Evolutionary conservation across 352 stramenopile genomes (phyloP).

Genomic region (Pythium sukuiense): DNA sequence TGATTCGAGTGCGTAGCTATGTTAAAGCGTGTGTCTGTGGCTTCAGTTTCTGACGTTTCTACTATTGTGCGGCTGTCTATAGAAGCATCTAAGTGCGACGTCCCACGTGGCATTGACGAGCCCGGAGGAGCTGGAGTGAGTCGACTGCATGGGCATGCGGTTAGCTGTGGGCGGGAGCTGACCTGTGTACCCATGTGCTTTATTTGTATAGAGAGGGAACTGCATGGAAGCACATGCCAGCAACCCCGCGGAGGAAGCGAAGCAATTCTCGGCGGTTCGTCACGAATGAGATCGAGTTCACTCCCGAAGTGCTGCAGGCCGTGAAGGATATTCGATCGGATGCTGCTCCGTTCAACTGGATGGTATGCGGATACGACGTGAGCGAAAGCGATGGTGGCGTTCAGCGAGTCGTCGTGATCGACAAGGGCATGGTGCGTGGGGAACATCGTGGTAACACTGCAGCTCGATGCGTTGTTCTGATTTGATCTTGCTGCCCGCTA

Average conservation of each 20-base stretch:
- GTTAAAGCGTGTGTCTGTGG: neutral
- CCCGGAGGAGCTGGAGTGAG: constrained; percentile 77
- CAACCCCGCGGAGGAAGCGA: constrained; percentile 55
- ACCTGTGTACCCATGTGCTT: neutral
- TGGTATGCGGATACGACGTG: constrained; percentile 78
- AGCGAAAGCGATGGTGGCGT: constrained; percentile 57
- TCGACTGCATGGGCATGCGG: neutral
- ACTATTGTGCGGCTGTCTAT: neutral
- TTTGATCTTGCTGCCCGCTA: constrained; percentile 18
- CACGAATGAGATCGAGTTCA: constrained; percentile 83
- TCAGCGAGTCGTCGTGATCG: constrained; percentile 74
- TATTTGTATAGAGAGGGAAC: constrained; percentile 49
- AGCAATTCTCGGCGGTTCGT: constrained; percentile 72
- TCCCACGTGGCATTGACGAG: constrained; percentile 74
- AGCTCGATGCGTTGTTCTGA: neutral
- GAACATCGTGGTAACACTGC: neutral
- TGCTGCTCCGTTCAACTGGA: constrained; percentile 80
- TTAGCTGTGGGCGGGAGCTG: neutral
- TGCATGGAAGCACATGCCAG: constrained; percentile 53
- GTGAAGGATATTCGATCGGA: constrained; percentile 85
- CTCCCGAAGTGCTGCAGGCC: constrained; percentile 59
- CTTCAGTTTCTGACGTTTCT: neutral
- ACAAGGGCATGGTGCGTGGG: constrained; percentile 81
- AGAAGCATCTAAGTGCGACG: constrained; percentile 84
- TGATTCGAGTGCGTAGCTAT: constrained; percentile 62